Conservation (phyloP, 306 rosid genomes). For the Boehmeria nivea region DNA sequence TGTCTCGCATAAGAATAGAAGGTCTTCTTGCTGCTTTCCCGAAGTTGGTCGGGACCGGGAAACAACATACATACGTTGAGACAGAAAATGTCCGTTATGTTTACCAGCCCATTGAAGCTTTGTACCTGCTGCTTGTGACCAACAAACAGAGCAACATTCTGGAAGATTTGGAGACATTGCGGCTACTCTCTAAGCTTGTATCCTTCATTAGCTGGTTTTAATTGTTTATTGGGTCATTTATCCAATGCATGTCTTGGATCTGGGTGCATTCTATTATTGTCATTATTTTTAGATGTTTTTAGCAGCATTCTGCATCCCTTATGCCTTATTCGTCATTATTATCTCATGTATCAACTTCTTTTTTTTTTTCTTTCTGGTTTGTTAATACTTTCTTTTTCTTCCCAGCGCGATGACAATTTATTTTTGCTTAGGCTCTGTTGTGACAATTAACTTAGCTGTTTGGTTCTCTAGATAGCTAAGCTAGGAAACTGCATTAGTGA, state of each 20-base stretch:
- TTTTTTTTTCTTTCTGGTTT: too few species aligned
- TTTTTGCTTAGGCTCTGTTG: too few species aligned
- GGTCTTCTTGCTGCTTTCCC: constrained; percentile 99
- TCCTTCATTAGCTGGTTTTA: constrained; percentile 41
- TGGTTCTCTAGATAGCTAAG: neutral
- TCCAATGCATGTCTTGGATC: neutral
- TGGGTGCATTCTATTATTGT: too few species aligned
- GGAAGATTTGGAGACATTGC: constrained; percentile 90
- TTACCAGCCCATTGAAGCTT: constrained; percentile 91
- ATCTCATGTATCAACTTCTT: too few species aligned
- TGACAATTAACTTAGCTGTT: too few species aligned
- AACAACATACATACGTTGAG: constrained; percentile 92
- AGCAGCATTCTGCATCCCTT: constrained; percentile 9
- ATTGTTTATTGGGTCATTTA: constrained; percentile 4
- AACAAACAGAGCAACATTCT: constrained; percentile 95
- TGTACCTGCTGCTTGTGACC: constrained; percentile 88
- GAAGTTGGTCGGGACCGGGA: constrained; percentile 90
- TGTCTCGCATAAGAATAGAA: constrained; percentile 93
- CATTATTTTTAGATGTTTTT: neutral
- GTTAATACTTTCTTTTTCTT: too few species aligned
- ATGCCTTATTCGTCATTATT: neutral
- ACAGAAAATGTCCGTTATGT: constrained; percentile 96
- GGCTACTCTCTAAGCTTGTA: constrained; percentile 95
- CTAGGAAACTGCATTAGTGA: neutral
- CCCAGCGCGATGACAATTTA: too few species aligned